Evolutionary conservation across 1,284 basidiomycete genomes (phyloP).

Genomic region (Phellopilus nigrolimitatus): DNA sequence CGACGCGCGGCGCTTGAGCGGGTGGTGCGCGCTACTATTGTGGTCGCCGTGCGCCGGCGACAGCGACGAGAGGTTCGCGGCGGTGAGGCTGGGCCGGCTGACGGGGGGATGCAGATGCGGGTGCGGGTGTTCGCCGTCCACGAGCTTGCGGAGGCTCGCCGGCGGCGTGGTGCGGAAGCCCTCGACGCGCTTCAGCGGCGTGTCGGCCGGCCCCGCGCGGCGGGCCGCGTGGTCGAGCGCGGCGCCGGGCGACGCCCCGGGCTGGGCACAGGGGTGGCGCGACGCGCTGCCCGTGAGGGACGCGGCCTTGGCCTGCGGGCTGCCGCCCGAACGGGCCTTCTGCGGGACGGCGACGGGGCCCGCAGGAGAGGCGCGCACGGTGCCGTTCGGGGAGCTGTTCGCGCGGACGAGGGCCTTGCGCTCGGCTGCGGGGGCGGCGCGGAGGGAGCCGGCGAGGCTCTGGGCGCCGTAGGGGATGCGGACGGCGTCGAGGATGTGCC

Average conservation of each 20-base stretch:
- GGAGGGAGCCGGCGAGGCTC: conserved; percentile 32
- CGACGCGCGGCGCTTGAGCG: conserved; percentile 14
- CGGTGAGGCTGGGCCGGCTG: not conserved
- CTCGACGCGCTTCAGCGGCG: conserved; percentile 19
- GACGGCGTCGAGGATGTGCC: conserved; percentile 54
- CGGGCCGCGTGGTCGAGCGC: conserved; percentile 23
- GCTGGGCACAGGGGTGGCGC: conserved; percentile 38
- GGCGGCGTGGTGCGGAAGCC: conserved; percentile 20
- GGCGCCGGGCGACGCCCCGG: conserved; percentile 28
- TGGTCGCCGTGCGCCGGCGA: not conserved
- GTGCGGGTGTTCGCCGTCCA: conserved; percentile 11
- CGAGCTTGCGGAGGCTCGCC: conserved; percentile 12
- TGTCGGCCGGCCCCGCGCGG: conserved; percentile 11
- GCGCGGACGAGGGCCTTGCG: conserved; percentile 13
- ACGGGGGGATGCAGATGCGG: no score
- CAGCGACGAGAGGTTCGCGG: not conserved
- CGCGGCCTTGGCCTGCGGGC: conserved; percentile 20
- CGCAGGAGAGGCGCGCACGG: conserved; percentile 10
- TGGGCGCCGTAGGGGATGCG: conserved; percentile 25
- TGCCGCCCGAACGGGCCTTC: conserved; percentile 2
- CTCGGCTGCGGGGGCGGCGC: conserved; percentile 34
- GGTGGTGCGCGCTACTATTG: not conserved
- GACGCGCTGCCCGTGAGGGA: conserved; percentile 36
- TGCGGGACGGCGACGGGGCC: conserved; percentile 3
- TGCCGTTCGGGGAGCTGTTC: conserved; percentile 10